A percentile compares a stretch with the other conserved stretches of the same genome.
phyloP scores from a whole-genome alignment of 2,329 filamentous ascomycete species.

The Helminthosporium solani region DNA sequence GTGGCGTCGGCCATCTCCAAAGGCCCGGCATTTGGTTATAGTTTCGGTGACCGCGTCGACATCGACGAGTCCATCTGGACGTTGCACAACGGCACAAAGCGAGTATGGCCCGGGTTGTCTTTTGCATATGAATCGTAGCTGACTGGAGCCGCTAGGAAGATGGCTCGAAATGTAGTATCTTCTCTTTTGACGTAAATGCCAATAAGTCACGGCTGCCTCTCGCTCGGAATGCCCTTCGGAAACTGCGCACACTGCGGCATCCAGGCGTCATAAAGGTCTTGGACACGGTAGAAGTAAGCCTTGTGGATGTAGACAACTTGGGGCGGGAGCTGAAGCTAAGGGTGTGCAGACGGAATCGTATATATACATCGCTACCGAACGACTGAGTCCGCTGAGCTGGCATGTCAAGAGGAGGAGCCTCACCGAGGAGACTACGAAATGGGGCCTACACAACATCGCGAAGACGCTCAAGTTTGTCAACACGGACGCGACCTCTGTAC shows the following conservation, averaged over 20 bases:
- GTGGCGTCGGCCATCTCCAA: slow-evolving; percentile 96
- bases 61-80: slow-evolving; percentile 93
- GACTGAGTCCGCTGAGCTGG: slow-evolving; percentile 84
- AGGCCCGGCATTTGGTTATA: slow-evolving; percentile 88
- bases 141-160: slow-evolving; percentile 67
- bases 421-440: slow-evolving; percentile 91
- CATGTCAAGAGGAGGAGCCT: slow-evolving; percentile 84
- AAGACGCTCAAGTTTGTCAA: slow-evolving; percentile 96
- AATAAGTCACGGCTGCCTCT: slow-evolving; percentile 81
- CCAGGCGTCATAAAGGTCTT: slow-evolving; percentile 92
- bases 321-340: slow-evolving; percentile 16
- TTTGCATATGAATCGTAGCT: slow-evolving; percentile 12
- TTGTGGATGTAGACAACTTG: background rate
- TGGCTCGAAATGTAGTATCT: slow-evolving; percentile 90
- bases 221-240: slow-evolving; percentile 90
- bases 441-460: slow-evolving; percentile 88
- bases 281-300: slow-evolving; percentile 82
- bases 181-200: slow-evolving; percentile 84
- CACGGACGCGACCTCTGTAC: slow-evolving; percentile 85
- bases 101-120: slow-evolving; percentile 56
- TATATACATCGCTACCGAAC: slow-evolving; percentile 94
- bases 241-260: slow-evolving; percentile 88
- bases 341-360: slow-evolving; percentile 76
- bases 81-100: slow-evolving; percentile 90
- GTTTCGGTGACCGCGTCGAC: slow-evolving; percentile 89